phyloP scores from a whole-genome alignment of 345 rosid genomes.

The Populus tremula region DNA sequence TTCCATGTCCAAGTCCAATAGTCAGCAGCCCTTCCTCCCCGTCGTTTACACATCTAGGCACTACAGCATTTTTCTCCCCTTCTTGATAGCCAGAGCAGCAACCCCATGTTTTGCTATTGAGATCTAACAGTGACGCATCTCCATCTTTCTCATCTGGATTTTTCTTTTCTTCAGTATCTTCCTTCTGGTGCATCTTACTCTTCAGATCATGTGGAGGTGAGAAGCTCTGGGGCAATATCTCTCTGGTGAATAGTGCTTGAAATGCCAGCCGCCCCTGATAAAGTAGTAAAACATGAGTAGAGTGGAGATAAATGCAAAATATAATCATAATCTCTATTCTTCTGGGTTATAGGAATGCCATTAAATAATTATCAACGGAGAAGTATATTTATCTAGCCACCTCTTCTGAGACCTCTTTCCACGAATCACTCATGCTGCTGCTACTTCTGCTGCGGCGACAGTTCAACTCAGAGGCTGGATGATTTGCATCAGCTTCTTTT shows the following conservation, averaged over 20 bases:
- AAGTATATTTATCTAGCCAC: conserved; percentile 25
- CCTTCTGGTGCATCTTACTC: conserved; percentile 21
- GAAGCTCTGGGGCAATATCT: conserved; percentile 87
- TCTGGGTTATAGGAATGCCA: not conserved
- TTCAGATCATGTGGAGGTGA: conserved; percentile 49
- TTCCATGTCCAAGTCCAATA: conserved; percentile 54
- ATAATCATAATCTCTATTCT: not conserved
- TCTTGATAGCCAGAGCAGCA: conserved; percentile 29
- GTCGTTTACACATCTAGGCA: conserved; percentile 20
- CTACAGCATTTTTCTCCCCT: conserved; percentile 33
- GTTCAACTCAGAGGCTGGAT: conserved; percentile 38
- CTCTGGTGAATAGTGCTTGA: conserved; percentile 81
- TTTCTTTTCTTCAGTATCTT: conserved; percentile 32
- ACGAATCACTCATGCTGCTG: conserved; percentile 52
- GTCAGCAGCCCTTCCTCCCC: conserved; percentile 45
- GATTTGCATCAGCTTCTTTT: conserved; percentile 53
- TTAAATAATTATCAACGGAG: not conserved
- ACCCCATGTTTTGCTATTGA: conserved; percentile 38
- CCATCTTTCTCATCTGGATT: conserved; percentile 28
- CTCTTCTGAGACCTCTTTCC: conserved; percentile 93
- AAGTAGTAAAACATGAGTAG: not conserved
- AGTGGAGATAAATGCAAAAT: conserved; percentile 4
- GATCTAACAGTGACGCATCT: conserved; percentile 43
- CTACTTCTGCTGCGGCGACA: conserved; percentile 62
- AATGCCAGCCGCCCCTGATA: conserved; percentile 89